Conservation (phyloP, 306 rosid genomes). For the Vicia sativa region DNA sequence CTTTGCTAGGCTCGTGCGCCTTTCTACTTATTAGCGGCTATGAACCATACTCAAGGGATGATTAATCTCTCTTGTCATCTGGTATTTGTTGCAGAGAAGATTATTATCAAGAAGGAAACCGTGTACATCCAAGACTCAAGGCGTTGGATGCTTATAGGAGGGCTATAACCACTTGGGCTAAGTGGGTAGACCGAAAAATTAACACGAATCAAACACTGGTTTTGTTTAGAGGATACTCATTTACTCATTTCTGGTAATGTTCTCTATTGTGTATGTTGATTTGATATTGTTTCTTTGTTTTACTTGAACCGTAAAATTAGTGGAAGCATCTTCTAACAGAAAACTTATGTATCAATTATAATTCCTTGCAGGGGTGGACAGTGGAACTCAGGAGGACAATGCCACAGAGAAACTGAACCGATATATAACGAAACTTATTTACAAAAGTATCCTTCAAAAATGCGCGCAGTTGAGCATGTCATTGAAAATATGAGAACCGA, state of each 20-base stretch:
- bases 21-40: not conserved
- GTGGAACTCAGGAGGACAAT: conserved; percentile 97
- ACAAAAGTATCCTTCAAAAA: conserved; percentile 72
- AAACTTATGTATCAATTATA: not conserved
- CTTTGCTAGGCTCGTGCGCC: not conserved
- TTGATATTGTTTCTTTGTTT: no score
- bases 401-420: conserved; percentile 79
- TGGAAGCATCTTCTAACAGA: no score
- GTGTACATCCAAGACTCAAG: conserved; percentile 75
- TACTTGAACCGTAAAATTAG: no score
- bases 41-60: not conserved
- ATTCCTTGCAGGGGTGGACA: conserved; percentile 78
- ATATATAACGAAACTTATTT: conserved; percentile 58
- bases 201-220: conserved; percentile 66
- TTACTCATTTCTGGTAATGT: conserved; percentile 82
- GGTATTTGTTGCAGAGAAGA: conserved; percentile 60
- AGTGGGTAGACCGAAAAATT: conserved; percentile 70
- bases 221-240: conserved; percentile 92
- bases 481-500: conserved; percentile 67
- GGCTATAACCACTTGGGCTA: conserved; percentile 91
- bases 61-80: not conserved
- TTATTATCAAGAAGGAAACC: conserved; percentile 91
- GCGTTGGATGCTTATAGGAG: conserved; percentile 74
- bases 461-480: conserved; percentile 79
- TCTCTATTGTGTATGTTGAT: not conserved